A percentile compares a stretch with the other conserved stretches of the same genome.
phyloP scores from a whole-genome alignment of 257 asterid genomes.

The Solanum medicagineum region DNA sequence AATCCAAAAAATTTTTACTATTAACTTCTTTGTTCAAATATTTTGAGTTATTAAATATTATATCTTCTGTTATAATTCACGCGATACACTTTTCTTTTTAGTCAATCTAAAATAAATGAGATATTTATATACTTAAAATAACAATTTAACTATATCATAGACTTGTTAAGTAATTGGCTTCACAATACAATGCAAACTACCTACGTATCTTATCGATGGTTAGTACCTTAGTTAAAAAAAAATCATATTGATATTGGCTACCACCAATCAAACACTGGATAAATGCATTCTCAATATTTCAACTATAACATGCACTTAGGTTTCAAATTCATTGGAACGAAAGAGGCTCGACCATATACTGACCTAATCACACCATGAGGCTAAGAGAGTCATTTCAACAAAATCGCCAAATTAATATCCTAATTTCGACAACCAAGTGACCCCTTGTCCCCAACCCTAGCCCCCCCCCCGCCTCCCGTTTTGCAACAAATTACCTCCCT shows the following conservation, averaged over 20 bases:
- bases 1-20: neutral
- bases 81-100: neutral
- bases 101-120: neutral
- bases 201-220: no score
- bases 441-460: neutral
- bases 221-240: neutral
- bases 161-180: neutral
- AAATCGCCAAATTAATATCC: neutral
- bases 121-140: neutral
- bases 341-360: neutral
- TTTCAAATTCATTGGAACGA: neutral
- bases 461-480: neutral
- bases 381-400: neutral
- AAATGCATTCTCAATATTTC: neutral
- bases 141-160: neutral
- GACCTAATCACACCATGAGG: neutral
- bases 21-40: neutral
- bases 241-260: neutral
- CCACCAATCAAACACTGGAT: neutral
- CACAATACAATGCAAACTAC: neutral
- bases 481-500: neutral
- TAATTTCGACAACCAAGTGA: neutral
- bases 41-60: neutral
- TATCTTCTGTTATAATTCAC: neutral
- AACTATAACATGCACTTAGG: neutral